These are phyloP conservation scores for Chalciporus sp. DNA, from an alignment of 1,284 basidiomycete genomes.

Conservation along the genomic window DNA sequence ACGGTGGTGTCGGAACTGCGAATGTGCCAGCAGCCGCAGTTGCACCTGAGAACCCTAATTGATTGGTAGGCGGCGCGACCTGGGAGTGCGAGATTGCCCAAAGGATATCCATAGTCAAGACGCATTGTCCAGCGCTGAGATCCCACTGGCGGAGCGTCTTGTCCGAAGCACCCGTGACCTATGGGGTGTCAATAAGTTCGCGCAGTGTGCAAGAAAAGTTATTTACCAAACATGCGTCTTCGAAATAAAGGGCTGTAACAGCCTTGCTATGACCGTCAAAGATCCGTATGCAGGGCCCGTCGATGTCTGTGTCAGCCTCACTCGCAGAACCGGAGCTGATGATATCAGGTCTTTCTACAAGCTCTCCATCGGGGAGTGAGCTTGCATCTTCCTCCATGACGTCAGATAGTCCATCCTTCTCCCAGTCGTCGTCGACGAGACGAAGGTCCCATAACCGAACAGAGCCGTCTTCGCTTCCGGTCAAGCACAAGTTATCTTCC, in stretches of 20 bases:
- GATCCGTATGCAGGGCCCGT: slow-evolving; percentile 68
- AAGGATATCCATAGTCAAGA: slow-evolving; percentile 99
- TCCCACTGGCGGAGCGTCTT: slow-evolving; percentile 99
- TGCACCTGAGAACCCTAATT: slow-evolving; percentile 53
- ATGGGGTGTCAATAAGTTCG: slow-evolving; percentile 13
- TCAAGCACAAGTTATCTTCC: slow-evolving; percentile 89
- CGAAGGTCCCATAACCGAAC: slow-evolving; percentile 89
- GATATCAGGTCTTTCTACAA: slow-evolving; percentile 38
- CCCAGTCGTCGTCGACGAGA: slow-evolving; percentile 76
- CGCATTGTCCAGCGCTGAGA: slow-evolving; percentile 94
- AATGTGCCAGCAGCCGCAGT: slow-evolving; percentile 68
- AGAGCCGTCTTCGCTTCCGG: slow-evolving; percentile 86
- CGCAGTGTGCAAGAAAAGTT: slow-evolving; percentile 4
- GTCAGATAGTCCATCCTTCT: slow-evolving; percentile 56
- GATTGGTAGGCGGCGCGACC: slow-evolving; percentile 44
- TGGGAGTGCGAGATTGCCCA: slow-evolving; percentile 98
- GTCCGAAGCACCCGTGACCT: slow-evolving; percentile 97
- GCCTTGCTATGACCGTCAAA: slow-evolving; percentile 93
- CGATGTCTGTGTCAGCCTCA: slow-evolving; percentile 35
- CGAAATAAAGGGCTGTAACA: slow-evolving; percentile 93
- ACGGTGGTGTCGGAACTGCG: slow-evolving; percentile 83
- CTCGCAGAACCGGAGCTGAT: slow-evolving; percentile 37
- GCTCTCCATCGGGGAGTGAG: slow-evolving; percentile 36
- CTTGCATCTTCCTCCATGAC: slow-evolving; percentile 60
- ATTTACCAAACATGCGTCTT: slow-evolving; percentile 87